A percentile compares a stretch with the other conserved stretches of the same genome.
phyloP scores from a whole-genome alignment of 371 early-diverging fungal genomes.

The Polyrhizophydium stewartii region DNA sequence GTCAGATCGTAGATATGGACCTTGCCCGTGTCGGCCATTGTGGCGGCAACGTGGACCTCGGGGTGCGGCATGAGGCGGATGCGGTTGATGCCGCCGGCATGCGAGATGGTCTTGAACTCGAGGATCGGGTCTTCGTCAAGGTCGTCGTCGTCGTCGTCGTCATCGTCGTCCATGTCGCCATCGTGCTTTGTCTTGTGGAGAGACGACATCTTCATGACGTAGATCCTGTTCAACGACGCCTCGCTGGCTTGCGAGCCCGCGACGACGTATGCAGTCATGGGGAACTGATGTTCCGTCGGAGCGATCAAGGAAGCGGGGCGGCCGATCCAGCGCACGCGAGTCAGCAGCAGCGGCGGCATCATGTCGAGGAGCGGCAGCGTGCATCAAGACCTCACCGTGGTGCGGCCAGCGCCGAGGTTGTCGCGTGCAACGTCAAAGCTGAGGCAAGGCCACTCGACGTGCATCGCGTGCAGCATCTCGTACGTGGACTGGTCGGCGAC shows the following conservation, averaged over 20 bases:
- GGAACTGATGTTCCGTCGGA: constrained; percentile 56
- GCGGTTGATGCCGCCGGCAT: constrained; percentile 90
- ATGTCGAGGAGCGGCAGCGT: no score
- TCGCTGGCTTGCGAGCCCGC: constrained; percentile 91
- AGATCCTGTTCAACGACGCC: constrained; percentile 79
- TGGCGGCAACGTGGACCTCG: constrained; percentile 66
- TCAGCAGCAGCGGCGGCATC: no score
- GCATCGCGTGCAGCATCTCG: constrained; percentile 91
- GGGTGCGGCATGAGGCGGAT: constrained; percentile 62
- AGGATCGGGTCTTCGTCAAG: constrained; percentile 92
- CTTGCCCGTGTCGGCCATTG: constrained; percentile 93
- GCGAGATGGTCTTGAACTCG: constrained; percentile 75
- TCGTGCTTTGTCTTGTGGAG: constrained; percentile 87
- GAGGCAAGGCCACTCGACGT: constrained; percentile 94
- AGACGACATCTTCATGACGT: constrained; percentile 90
- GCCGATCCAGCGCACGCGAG: not conserved
- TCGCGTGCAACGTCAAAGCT: constrained; percentile 91
- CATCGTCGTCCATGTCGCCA: constrained; percentile 42
- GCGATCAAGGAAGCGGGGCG: not conserved
- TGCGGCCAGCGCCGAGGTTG: constrained; percentile 74
- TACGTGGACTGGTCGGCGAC: constrained; percentile 93
- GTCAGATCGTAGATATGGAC: constrained; percentile 88
- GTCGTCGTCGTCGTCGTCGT: constrained; percentile 74
- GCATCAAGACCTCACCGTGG: constrained; percentile 62
- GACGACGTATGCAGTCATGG: constrained; percentile 87